Evolutionary conservation across 768 basidiomycete genomes (phyloP).

Genomic region (Hortiboletus flavorubellus): DNA sequence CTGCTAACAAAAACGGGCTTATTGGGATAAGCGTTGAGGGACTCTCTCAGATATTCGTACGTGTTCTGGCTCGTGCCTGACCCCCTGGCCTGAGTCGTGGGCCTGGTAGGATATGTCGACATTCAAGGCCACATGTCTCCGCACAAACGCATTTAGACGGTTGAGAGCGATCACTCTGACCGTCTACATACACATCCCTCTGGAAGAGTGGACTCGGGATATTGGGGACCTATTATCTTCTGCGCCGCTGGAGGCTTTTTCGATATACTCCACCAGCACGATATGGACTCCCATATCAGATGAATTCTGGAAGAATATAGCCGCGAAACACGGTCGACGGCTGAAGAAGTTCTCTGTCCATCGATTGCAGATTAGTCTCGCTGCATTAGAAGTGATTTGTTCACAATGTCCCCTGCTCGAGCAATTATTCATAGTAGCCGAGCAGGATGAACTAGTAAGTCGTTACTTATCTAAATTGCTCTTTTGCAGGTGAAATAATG

Average conservation of each 20-base stretch:
- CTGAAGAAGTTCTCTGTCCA: conserved; percentile 62
- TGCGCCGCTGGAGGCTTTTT: conserved; percentile 56
- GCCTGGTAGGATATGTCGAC: conserved; percentile 47
- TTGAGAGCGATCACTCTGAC: conserved; percentile 61
- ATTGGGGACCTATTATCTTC: conserved; percentile 41
- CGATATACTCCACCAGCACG: conserved; percentile 53
- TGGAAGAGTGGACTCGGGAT: conserved; percentile 44
- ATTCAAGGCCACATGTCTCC: conserved; percentile 41
- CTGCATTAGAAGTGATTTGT: conserved; percentile 54
- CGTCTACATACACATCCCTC: conserved; percentile 35
- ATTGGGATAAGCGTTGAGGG: conserved; percentile 58
- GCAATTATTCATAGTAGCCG: conserved; percentile 60
- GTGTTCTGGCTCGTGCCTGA: conserved; percentile 16
- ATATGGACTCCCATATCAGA: conserved; percentile 40
- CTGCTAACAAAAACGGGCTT: conserved; percentile 45
- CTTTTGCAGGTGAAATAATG: not conserved
- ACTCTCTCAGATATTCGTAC: conserved; percentile 58
- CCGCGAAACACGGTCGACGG: conserved; percentile 46
- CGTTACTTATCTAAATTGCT: not conserved
- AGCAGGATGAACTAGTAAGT: conserved; percentile 44
- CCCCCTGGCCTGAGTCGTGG: conserved; percentile 1
- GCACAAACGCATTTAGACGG: conserved; percentile 35
- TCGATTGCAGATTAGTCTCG: conserved; percentile 53
- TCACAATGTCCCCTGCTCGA: conserved; percentile 49
- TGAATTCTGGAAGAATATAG: conserved; percentile 49